phyloP scores from a whole-genome alignment of 2,329 filamentous ascomycete species.

The Huntiella omanensis region DNA sequence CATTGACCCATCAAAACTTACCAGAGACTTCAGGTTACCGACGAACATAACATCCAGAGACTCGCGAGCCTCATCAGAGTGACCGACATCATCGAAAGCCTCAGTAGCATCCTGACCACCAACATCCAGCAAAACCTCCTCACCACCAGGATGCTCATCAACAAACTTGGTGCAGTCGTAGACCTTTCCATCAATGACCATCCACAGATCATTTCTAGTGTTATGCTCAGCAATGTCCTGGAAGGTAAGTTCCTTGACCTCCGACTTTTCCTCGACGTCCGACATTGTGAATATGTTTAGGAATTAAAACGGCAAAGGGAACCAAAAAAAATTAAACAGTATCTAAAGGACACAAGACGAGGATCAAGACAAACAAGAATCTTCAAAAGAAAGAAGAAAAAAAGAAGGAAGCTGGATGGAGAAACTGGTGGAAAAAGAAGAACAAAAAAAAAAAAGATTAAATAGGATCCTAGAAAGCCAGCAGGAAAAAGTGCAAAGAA shows the following conservation, averaged over 20 bases:
- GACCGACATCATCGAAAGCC: slow-evolving; percentile 97
- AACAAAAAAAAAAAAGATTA: not conserved
- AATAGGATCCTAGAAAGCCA: not conserved
- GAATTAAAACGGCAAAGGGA: not conserved
- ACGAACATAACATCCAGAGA: slow-evolving; percentile 63
- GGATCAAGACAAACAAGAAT: not conserved
- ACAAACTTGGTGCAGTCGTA: slow-evolving; percentile 81
- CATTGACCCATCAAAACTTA: slow-evolving; percentile 24
- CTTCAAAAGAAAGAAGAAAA: not conserved
- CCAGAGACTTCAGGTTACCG: slow-evolving; percentile 62
- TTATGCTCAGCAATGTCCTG: slow-evolving; percentile 70
- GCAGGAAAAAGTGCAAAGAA: not conserved
- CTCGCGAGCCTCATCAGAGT: slow-evolving; percentile 95
- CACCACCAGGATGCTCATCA: slow-evolving; percentile 96
- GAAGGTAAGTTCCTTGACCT: slow-evolving; percentile 42
- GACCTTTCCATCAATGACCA: slow-evolving; percentile 92
- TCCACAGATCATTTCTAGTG: slow-evolving; percentile 81
- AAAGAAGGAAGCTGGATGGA: not conserved
- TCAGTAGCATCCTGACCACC: slow-evolving; percentile 91
- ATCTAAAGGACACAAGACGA: not conserved
- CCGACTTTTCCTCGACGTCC: slow-evolving; percentile 17
- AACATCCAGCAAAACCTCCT: slow-evolving; percentile 93
- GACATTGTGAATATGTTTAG: not conserved
- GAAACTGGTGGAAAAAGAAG: not conserved
- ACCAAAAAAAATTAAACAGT: not conserved